Evolutionary conservation across 2,329 filamentous ascomycete genomes (phyloP).

Genomic region (Mycosphaerella arachidis): DNA sequence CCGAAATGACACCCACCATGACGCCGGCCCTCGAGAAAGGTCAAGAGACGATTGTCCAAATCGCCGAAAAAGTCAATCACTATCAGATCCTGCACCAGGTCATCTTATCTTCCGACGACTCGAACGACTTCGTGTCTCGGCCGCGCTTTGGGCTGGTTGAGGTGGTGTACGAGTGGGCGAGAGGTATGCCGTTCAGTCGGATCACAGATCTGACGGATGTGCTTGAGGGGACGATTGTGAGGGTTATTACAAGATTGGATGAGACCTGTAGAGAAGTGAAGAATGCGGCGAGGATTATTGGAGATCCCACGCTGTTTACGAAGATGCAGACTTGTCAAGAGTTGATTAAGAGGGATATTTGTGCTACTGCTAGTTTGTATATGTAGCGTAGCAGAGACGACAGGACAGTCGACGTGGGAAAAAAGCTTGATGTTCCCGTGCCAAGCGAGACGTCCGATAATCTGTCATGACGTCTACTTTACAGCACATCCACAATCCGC

Average conservation of each 20-base stretch:
- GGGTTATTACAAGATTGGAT: slow-evolving; percentile 87
- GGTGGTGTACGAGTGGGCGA: slow-evolving; percentile 97
- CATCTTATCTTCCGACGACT: slow-evolving; percentile 81
- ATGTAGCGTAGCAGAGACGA: slow-evolving; percentile 51
- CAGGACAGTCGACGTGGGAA: neutral
- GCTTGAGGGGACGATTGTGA: slow-evolving; percentile 92
- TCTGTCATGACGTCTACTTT: too few species aligned
- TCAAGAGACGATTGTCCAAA: slow-evolving; percentile 77
- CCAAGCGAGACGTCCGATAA: too few species aligned
- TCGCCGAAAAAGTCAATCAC: slow-evolving; percentile 87
- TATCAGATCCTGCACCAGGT: slow-evolving; percentile 89
- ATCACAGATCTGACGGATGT: slow-evolving; percentile 96
- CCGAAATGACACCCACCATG: slow-evolving; percentile 71
- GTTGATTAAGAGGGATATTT: slow-evolving; percentile 94
- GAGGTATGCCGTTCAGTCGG: slow-evolving; percentile 96
- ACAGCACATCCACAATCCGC: slow-evolving; percentile 23
- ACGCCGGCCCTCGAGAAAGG: slow-evolving; percentile 78
- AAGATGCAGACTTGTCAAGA: slow-evolving; percentile 99
- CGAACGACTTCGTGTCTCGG: slow-evolving; percentile 82
- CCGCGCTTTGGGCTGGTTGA: slow-evolving; percentile 92
- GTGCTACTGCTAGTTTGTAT: slow-evolving; percentile 81
- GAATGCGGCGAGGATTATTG: slow-evolving; percentile 91
- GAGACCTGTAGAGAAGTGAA: slow-evolving; percentile 97
- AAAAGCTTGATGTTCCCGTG: neutral
- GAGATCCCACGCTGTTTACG: slow-evolving; percentile 83